phyloP scores from a whole-genome alignment of 176 grass and related monocot genomes.

The Stipa capillata region DNA sequence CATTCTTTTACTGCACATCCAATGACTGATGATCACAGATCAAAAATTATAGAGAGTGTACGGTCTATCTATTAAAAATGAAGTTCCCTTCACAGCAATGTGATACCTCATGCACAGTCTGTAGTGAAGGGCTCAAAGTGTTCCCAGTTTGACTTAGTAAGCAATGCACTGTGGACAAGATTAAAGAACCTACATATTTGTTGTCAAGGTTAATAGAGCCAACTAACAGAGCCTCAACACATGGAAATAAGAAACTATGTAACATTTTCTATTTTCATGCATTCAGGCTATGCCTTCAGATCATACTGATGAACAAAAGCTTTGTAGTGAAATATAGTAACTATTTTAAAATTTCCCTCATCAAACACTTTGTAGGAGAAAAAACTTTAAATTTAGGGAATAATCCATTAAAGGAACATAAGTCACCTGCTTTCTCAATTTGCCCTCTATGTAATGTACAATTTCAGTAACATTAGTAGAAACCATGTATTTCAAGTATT shows the following conservation, averaged over 20 bases:
- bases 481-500: neutral
- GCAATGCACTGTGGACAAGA: neutral
- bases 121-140: neutral
- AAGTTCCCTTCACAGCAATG: neutral
- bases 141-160: neutral
- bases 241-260: neutral
- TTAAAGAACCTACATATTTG: neutral
- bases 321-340: neutral
- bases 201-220: neutral
- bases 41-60: neutral
- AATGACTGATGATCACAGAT: neutral
- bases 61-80: neutral
- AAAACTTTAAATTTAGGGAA: neutral
- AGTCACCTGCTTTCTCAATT: too few species aligned
- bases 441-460: too few species aligned
- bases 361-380: neutral
- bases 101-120: neutral
- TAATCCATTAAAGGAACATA: too few species aligned
- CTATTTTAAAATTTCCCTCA: neutral
- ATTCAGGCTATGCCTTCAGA: neutral
- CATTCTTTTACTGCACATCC: neutral
- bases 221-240: neutral
- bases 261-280: neutral
- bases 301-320: neutral
- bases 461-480: too few species aligned